Percentiles rank a stretch among this genome's conserved stretches.
Conservation (phyloP, 768 basidiomycete genomes). For the Fomitopsis serialis region DNA sequence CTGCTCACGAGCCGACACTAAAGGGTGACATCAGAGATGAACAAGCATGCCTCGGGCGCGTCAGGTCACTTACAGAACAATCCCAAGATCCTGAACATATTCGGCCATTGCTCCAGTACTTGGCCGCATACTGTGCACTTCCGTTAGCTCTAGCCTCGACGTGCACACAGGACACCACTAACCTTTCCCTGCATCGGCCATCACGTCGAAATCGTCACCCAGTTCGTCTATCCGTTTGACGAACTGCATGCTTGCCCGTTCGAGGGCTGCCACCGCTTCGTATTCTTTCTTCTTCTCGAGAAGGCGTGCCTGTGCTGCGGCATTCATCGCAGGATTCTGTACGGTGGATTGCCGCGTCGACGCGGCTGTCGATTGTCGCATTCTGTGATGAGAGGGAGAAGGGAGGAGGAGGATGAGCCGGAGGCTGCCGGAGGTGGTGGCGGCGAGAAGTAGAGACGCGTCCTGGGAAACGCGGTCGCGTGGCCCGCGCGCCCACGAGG, state of each 20-base stretch:
- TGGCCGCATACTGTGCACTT: slow-evolving; percentile 57
- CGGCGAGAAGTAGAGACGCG: neutral
- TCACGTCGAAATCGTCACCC: slow-evolving; percentile 67
- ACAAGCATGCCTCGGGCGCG: neutral
- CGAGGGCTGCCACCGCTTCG: slow-evolving; percentile 69
- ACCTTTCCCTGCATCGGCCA: slow-evolving; percentile 77
- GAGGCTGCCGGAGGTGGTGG: neutral
- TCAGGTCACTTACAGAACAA: slow-evolving; percentile 55
- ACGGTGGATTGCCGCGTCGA: slow-evolving; percentile 46
- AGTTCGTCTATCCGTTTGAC: slow-evolving; percentile 64
- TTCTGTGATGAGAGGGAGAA: slow-evolving; percentile 12
- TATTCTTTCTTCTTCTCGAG: slow-evolving; percentile 78
- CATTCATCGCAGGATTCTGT: slow-evolving; percentile 34
- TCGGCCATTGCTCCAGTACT: slow-evolving; percentile 76
- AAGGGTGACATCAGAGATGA: neutral
- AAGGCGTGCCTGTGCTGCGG: slow-evolving; percentile 50
- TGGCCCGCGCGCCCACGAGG: neutral
- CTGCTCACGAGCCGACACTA: slow-evolving; percentile 47
- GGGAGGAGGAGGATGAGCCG: neutral
- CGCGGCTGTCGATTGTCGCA: slow-evolving; percentile 55
- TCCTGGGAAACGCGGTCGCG: neutral
- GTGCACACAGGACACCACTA: neutral
- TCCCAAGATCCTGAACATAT: slow-evolving; percentile 73
- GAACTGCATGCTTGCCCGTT: slow-evolving; percentile 57
- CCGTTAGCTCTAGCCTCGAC: neutral